Evolutionary conservation across 1,284 basidiomycete species (phyloP), one percentile per base, ranked within the genome.

Genomic region (Cerioporus squamosus): DNA sequence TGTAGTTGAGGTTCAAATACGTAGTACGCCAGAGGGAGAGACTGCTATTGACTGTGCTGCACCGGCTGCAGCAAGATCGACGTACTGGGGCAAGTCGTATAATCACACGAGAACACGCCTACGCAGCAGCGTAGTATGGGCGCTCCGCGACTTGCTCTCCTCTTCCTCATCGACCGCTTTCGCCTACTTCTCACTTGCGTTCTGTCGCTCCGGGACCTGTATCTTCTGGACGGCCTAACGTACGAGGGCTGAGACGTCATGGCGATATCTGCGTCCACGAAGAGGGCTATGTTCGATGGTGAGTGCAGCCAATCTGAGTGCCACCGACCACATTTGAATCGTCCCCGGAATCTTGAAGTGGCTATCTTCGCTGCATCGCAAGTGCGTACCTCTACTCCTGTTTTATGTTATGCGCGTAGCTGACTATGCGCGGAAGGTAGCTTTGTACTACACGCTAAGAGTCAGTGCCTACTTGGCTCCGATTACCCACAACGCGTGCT

Each of bases 351-450:
- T 15, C 33, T 18, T 23, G 33, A 58, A 88, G 87, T 86, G 55
- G 83, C 83, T 15, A 72, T 89, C 49, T 81, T 88, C 55, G 77
- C 84, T 42, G 84, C 83, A n/a, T 81, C 84, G 15, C 85, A 87
- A 75, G 86, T 85, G 74, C 61, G 81, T 82, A 29, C 22, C 5
- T 1, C 20, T 12, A 18, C 22, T 31, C 66, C 20, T 70, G 68
- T 43, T 68, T 73, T 18, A 20, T 22, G 9, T 42, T 36, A 20
- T 23, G 33, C 23, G 10, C 3, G 3, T 17, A 17, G 26, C 61
- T 60, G 43, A 62, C 39, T 7, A 61, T 24, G 39, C 8, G 10
- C 44, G 59, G 29, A 70, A 84, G 82, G 78, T 77, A 58, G 83
- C 81, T 20, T 66, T 78, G 51, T 83, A 79, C 64, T 84, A 84